Evolutionary conservation across 306 rosid species (phyloP), one percentile per base, ranked within the genome.

Genomic region (Ormosia semicastrata): DNA sequence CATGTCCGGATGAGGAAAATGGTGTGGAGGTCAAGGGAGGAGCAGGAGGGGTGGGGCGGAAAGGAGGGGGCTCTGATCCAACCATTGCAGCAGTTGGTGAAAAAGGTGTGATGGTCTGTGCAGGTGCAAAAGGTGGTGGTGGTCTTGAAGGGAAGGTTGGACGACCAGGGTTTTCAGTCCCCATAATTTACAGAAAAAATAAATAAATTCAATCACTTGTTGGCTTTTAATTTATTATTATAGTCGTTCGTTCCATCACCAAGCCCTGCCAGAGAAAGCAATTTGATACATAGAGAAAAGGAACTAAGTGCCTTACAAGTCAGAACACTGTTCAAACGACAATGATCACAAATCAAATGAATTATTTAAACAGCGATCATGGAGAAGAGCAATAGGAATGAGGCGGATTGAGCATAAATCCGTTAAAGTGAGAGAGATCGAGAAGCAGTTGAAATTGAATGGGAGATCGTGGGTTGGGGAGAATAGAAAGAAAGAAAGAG

Each of bases 141-240:
- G 79, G 98, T 73, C 97, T 90, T 62, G 91, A n/a, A 71, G 93
- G 86, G 75, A 91, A 86, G 75, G 83, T 89, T 8, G 89, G 91
- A 50, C 86, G 97, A 80, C 92, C 92, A 18, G 91, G 90, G 75
- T 93, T 90, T 82, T 93, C 95, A 90, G 97, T 89, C 87, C 95
- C 98, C 94, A 93, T 92, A 24, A 24, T 24, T 24, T 24, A 24
- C 24, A 24, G 24, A 24, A 24, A 24, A 24, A 24, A 24, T 24
- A 24, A 24, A 24, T 1, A 24, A 24, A 24, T 24, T 24, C 24
- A 24, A 24, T 24, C 80, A 71, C 78, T 58, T n/a, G 14, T 24
- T 24, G 24, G 54, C 82, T 74, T 62, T 68, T 15, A 66, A 54
- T 47, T 44, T 59, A 65, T 77, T 47, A 82, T 24, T 24, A 24